phyloP scores from a whole-genome alignment of 2,329 filamentous ascomycete species.

The Grosmannia huntii region DNA sequence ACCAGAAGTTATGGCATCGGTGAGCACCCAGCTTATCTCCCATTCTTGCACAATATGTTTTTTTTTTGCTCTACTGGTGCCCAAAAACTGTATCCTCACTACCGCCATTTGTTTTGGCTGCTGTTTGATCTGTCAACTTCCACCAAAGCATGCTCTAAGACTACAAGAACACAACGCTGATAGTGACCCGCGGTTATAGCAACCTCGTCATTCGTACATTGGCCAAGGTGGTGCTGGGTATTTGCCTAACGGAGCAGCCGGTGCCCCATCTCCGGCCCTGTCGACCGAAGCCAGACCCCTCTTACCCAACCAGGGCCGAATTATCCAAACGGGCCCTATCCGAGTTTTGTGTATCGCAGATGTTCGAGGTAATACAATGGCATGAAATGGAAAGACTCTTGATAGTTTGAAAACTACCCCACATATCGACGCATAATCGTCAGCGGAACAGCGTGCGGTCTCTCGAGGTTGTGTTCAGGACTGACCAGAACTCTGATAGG shows the following conservation, averaged over 20 bases:
- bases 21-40: background rate
- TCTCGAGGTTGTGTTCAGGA: background rate
- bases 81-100: background rate
- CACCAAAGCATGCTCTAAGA: background rate
- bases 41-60: background rate
- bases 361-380: slow-evolving; percentile 45
- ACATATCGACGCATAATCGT: background rate
- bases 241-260: slow-evolving; percentile 48
- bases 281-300: slow-evolving; percentile 50
- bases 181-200: slow-evolving; percentile 7
- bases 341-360: slow-evolving; percentile 60
- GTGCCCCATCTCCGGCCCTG: slow-evolving; percentile 29
- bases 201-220: slow-evolving; percentile 29
- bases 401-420: background rate
- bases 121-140: background rate
- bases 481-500: slow-evolving; percentile 39
- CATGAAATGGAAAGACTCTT: background rate
- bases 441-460: background rate
- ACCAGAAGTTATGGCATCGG: background rate
- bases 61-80: background rate
- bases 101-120: background rate
- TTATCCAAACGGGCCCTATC: slow-evolving; percentile 52
- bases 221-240: slow-evolving; percentile 33
- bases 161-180: background rate
- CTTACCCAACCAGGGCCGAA: slow-evolving; percentile 53